A percentile compares a stretch with the other conserved stretches of the same genome.
Conservation (phyloP, 176 grass and related monocot species). For the Themeda triandra region DNA sequence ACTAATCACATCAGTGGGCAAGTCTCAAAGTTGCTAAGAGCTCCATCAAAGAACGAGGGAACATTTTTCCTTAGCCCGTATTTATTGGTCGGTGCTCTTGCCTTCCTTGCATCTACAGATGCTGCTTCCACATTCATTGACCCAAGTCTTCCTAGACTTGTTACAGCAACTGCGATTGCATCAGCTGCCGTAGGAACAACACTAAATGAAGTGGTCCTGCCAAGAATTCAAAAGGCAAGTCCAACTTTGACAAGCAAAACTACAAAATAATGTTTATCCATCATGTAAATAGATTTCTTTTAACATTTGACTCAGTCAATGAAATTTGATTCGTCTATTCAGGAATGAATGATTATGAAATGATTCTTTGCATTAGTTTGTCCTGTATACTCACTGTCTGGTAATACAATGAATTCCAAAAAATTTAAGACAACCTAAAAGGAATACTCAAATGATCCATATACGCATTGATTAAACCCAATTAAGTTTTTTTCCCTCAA, state of each 20-base stretch:
- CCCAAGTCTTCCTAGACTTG: slow-evolving; percentile 65
- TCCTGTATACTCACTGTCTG: not conserved
- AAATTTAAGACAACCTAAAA: not conserved
- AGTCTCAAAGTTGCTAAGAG: slow-evolving; percentile 72
- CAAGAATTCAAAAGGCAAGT: slow-evolving; percentile 69
- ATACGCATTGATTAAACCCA: not conserved
- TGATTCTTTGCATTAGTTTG: not conserved
- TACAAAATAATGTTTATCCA: not conserved
- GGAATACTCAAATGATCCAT: not conserved
- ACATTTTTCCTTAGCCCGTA: slow-evolving; percentile 57
- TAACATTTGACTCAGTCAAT: not conserved
- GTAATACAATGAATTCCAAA: not conserved
- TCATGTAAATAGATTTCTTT: not conserved
- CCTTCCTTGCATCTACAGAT: slow-evolving; percentile 82
- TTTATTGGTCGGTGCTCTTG: slow-evolving; percentile 60
- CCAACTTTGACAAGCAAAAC: not conserved
- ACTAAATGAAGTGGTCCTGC: slow-evolving; percentile 69
- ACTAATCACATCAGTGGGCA: slow-evolving; percentile 80
- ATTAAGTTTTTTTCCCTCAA: not conserved
- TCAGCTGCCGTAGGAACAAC: slow-evolving; percentile 61
- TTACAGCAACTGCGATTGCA: slow-evolving; percentile 67
- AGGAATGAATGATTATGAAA: not conserved
- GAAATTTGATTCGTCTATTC: not conserved
- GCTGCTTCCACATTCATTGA: slow-evolving; percentile 71
- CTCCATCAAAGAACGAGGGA: slow-evolving; percentile 55